phyloP scores from a whole-genome alignment of 208 protist genomes.

The Acanthamoeba sp. region DNA sequence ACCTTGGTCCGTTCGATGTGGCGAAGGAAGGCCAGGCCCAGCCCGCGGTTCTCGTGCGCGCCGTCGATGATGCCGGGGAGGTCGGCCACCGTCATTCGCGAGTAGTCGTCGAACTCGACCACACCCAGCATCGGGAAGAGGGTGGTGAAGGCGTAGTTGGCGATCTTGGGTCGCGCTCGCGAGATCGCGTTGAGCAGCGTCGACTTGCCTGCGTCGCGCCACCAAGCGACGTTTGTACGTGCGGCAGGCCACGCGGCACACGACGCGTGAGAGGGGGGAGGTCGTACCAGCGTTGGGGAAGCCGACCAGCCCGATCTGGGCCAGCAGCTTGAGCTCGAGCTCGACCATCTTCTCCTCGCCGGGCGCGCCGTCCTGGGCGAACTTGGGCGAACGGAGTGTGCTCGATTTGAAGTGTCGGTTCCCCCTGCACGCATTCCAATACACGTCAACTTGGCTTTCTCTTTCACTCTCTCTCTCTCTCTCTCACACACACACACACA shows the following conservation, averaged over 20 bases:
- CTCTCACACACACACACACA: too few species aligned
- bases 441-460: too few species aligned
- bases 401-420: constrained; percentile 35
- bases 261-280: constrained; percentile 67
- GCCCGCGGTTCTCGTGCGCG: constrained; percentile 84
- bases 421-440: neutral
- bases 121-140: constrained; percentile 87
- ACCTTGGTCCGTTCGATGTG: constrained; percentile 89
- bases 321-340: constrained; percentile 89
- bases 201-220: constrained; percentile 78
- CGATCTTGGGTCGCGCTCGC: constrained; percentile 83
- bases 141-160: constrained; percentile 89
- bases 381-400: neutral
- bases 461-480: too few species aligned
- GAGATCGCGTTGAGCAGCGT: constrained; percentile 78
- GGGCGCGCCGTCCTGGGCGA: constrained; percentile 73
- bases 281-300: constrained; percentile 90
- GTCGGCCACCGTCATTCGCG: constrained; percentile 28
- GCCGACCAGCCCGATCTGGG: constrained; percentile 90
- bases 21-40: constrained; percentile 88
- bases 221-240: neutral
- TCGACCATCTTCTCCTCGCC: constrained; percentile 80
- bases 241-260: neutral
- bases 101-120: constrained; percentile 71
- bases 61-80: constrained; percentile 86